phyloP scores from a whole-genome alignment of 331 rosid species.

The Cydonia oblonga region DNA sequence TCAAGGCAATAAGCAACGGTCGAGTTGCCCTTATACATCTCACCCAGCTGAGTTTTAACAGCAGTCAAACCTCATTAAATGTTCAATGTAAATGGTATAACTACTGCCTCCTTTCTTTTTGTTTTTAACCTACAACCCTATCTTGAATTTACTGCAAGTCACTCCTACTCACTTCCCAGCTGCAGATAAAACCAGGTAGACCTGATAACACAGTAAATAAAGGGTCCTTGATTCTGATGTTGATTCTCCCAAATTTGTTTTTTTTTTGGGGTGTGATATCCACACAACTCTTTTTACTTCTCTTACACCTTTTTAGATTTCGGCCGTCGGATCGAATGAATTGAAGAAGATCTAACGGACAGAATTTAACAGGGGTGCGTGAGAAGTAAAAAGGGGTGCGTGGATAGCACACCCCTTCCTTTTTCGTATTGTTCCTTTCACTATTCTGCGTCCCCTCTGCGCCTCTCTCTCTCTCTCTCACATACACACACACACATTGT shows the following conservation, averaged over 20 bases:
- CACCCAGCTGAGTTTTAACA: neutral
- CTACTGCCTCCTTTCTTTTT: neutral
- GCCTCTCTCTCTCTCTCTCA: slow-evolving; percentile 6
- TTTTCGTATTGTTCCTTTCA: slow-evolving; percentile 60
- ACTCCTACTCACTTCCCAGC: neutral
- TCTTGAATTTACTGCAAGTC: neutral
- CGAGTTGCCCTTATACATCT: no score
- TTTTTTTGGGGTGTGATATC: no score
- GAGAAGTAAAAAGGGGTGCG: no score
- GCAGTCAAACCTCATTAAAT: neutral
- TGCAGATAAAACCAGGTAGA: neutral
- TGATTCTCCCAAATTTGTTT: slow-evolving; percentile 11
- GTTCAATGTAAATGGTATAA: neutral
- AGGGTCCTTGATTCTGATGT: no score
- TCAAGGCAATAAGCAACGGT: no score
- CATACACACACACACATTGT: no score
- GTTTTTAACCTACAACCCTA: neutral
- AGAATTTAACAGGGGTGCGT: no score
- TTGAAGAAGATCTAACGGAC: no score
- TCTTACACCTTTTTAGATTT: no score
- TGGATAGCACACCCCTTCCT: no score
- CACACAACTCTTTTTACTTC: no score
- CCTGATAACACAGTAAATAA: neutral
- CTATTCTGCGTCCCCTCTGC: slow-evolving; percentile 32
- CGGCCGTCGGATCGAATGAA: no score